Evolutionary conservation across 306 rosid genomes (phyloP), one percentile per base, ranked within the genome.

Genomic region (Lupinus albus): DNA sequence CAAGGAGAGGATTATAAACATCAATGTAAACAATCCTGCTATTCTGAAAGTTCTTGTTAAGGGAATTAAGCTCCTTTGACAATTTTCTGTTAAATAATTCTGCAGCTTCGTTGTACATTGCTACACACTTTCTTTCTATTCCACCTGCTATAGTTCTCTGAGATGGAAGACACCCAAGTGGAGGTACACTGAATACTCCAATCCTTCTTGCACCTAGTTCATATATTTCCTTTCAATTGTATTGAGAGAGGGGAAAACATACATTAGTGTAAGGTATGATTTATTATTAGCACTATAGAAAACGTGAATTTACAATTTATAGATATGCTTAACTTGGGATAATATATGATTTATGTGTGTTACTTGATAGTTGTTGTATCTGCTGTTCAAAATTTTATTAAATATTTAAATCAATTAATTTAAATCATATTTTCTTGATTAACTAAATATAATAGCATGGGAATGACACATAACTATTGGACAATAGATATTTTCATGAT

Each of bases 111-210:
- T 88, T 85, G 68, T 76, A 58, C 0, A 74, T 44, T 41, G 75
- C 57, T 2, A 83, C 77, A 30, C 91, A 88, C 8, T 20, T 10
- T 74, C 95, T 85, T 4, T 1, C 52, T 7, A 52, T 11, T 25
- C 91, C 95, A 32, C 95, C 91, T 0, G 64, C 77, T 20, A 76
- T 2, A 6, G 89, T 85, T 78, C 91, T 84, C 17, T 82, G 91
- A n/a, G 83, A 84, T 0, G 89, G 95, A n/a, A 88, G 71, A 73
- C 89, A 88, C 12, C 95, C 91, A 1, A 88, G 41, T 0, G 91
- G 89, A 0, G 95, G 85, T 2, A 68, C 73, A 63, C 61, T 69
- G 30, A 88, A 76, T 42, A 85, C 69, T 44, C 78, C 95, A 8
- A 88, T 82, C 61, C 87, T 80, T 48, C 89, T 47, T 16, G 79